Base-by-base conservation (phyloP, 495 filamentous ascomycete genomes). In the Podospora appendiculata region DNA sequence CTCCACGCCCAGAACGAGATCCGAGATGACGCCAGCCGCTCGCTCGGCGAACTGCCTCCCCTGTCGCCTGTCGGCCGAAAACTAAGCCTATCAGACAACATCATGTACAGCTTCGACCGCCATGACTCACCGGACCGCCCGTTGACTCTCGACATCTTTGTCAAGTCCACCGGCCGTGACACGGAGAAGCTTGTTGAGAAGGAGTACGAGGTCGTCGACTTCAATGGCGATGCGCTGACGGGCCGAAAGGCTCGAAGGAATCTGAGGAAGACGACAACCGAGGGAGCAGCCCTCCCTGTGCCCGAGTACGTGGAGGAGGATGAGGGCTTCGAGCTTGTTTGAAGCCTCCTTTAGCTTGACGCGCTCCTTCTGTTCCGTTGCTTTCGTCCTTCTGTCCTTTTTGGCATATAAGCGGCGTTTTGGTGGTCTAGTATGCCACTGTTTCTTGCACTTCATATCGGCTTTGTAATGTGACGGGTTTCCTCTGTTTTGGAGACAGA, bases 131-230 rank as follows among this genome's bases (percentile, higher is more conserved):
- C 73, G 0, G 63, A 62, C 13, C 56, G 52, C 38, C 65, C 72
- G 4, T 43, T 74, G 9, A 59, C 69, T 17, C 65, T 76, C 10
- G 73, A 72, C 17, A 60, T 66, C 42, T 75, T 74, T 45, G 63
- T 76, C 50, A 75, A 72, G 65, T 47, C 62, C 25, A 65, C 64
- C 17, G 59, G 58, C 9, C 63, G 65, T 32, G 72, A 69, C 35
- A 75, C 69, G 39, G 73, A 76, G 62, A 62, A 60, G 40, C 61
- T 74, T n/a, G 69, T 76, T 17, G 70, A 72, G 60, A 68, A 68
- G 57, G 73, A 76, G 57, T 76, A 74, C 47, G 73, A 74, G 59
- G 68, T 76, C 39, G 47, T 76, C 9, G 72, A 75, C 51, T 60
- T 55, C 39, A 69, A 72, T 13, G 73, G 73, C 8, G 65, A 76